A percentile compares a stretch with the other conserved stretches of the same genome.
Evolutionary conservation across 108 stramenopile genomes (phyloP).

Genomic region (Cyclostephanos invisitatus): DNA sequence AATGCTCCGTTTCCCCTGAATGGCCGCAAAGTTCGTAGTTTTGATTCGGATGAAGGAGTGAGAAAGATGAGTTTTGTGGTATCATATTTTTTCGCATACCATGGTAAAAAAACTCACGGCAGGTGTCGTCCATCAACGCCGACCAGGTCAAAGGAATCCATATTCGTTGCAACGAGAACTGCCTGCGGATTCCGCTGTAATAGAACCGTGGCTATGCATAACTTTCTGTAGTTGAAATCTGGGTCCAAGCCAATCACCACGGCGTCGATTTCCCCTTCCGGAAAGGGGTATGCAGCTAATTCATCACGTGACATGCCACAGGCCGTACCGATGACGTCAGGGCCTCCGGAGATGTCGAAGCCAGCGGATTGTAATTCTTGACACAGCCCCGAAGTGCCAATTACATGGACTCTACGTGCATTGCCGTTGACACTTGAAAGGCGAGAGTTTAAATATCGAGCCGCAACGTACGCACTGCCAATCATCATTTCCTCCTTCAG

Average conservation of each 20-base stretch:
- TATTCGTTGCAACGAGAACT: slow-evolving; percentile 79
- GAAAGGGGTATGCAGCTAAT: slow-evolving; percentile 59
- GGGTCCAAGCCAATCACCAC: slow-evolving; percentile 80
- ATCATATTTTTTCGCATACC: not conserved
- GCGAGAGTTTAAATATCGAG: slow-evolving; percentile 49
- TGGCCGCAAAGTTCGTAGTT: not conserved
- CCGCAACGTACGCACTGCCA: slow-evolving; percentile 67
- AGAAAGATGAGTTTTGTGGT: not conserved
- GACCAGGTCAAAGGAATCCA: slow-evolving; percentile 78
- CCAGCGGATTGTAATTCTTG: slow-evolving; percentile 65
- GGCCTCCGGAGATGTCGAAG: slow-evolving; percentile 54
- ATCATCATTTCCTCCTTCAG: slow-evolving; percentile 75
- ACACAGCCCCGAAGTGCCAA: slow-evolving; percentile 74
- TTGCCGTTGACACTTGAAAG: slow-evolving; percentile 25
- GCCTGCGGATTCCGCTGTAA: slow-evolving; percentile 72
- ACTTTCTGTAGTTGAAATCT: slow-evolving; percentile 76
- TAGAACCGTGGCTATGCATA: slow-evolving; percentile 76
- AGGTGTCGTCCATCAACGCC: slow-evolving; percentile 70
- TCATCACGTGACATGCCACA: slow-evolving; percentile 73
- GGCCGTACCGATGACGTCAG: slow-evolving; percentile 27
- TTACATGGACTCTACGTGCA: slow-evolving; percentile 61
- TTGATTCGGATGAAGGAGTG: not conserved
- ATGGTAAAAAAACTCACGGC: slow-evolving; percentile 28
- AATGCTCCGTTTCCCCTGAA: slow-evolving; percentile 64
- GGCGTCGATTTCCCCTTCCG: slow-evolving; percentile 63